Base-by-base conservation (phyloP, 1,139 yeast genomes). In the Candida labiduridarum region DNA sequence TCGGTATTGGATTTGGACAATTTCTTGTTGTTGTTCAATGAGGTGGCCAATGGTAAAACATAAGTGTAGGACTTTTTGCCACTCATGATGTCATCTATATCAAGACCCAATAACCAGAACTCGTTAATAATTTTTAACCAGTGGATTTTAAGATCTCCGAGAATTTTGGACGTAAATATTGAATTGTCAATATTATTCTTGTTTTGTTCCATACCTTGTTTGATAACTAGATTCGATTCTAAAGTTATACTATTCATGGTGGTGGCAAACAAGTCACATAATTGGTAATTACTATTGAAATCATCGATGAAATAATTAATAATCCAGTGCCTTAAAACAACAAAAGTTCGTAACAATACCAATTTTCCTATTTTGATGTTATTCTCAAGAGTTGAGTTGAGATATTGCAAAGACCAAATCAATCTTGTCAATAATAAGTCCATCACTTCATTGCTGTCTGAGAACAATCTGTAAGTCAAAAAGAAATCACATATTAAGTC, bases 261-360 rank as follows among this genome's bases (percentile, higher is more conserved):
- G n/a, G 64, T 57, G 2, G 80, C 68, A 56, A 85, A 81, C 11
- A 65, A 55, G 45, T 71, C 73, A 58, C 91, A 75, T 38, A 87
- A 60, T 19, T 65, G 61, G 3, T 59, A 58, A 54, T 82, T 74
- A 11, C 74, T 61, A 44, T 83, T 70, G 61, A 87, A 87, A 62
- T 87, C 94, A 59, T 86, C 89, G 42, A 80, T 73, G 59, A 85
- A 87, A 62, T 86, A 86, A 63, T 87, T 92, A 53, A 89, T 69
- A 31, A 94, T 69, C 96, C 98, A 94, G 67, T 90, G 96, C 60
- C 98, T 79, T 45, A 94, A 62, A 34, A 89, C 85, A 38, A 90
- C 97, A 71, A 92, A 94, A 0, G 96, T 86, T 58, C 98, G 78
- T 38, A 92, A 80, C n/a, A 89, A 72, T 1, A 87, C 87, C 47